Evolutionary conservation across 2,329 filamentous ascomycete species (phyloP).

Genomic region (Bipolaris victoriae): DNA sequence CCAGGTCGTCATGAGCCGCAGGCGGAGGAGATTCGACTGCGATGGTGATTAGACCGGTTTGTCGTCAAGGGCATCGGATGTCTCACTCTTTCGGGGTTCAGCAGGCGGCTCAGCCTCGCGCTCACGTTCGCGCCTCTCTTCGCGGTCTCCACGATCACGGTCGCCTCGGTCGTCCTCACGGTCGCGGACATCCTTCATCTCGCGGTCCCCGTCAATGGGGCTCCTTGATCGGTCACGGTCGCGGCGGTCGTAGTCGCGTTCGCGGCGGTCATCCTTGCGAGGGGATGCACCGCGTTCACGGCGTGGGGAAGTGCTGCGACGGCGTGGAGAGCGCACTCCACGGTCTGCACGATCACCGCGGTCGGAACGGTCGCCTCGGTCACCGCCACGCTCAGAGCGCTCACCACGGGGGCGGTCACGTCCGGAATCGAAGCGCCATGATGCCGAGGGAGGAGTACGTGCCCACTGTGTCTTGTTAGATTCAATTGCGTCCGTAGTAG

Average conservation of each 20-base stretch:
- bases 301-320: constrained; percentile 58
- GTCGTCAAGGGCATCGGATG: constrained; percentile 23
- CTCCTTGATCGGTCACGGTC: constrained; percentile 77
- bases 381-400: constrained; percentile 69
- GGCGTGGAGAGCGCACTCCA: constrained; percentile 67
- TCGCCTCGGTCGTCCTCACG: constrained; percentile 65
- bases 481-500: constrained; percentile 1
- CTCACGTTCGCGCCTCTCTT: constrained; percentile 58
- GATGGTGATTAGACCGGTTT: constrained; percentile 37
- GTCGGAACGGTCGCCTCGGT: constrained; percentile 64
- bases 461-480: constrained; percentile 75
- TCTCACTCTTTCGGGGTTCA: constrained; percentile 85
- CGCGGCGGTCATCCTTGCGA: constrained; percentile 70
- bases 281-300: constrained; percentile 71
- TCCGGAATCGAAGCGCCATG: constrained; percentile 96
- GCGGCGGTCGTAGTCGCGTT: constrained; percentile 72
- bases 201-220: constrained; percentile 59
- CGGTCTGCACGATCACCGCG: constrained; percentile 71
- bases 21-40: constrained; percentile 78
- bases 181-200: constrained; percentile 60
- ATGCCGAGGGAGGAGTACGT: constrained; percentile 94
- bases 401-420: constrained; percentile 40
- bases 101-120: constrained; percentile 76
- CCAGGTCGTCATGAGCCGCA: constrained; percentile 84
- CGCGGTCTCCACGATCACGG: constrained; percentile 55